These are phyloP conservation scores for Solanum phureja DNA, from an alignment of 257 asterid species.

Conservation along the genomic window DNA sequence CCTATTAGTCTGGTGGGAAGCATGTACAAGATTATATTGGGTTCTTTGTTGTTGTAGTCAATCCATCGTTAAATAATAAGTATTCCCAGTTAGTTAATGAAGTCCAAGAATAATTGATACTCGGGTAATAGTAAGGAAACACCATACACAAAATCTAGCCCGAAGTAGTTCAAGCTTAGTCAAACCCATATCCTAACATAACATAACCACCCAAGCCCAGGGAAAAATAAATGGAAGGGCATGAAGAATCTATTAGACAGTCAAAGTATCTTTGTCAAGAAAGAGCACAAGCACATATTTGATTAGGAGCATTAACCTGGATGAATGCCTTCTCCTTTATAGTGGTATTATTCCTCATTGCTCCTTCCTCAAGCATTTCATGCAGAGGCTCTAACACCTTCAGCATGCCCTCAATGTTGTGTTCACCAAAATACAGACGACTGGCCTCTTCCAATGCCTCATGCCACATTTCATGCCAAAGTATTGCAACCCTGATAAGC, in stretches of 20 bases:
- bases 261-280: background rate
- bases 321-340: constrained; percentile 81
- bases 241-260: background rate
- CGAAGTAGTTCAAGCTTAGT: background rate
- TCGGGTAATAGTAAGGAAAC: background rate
- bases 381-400: constrained; percentile 93
- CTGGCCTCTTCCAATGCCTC: constrained; percentile 99
- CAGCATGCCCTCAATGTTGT: constrained; percentile 93
- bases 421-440: constrained; percentile 96
- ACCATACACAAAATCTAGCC: background rate
- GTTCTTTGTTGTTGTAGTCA: background rate
- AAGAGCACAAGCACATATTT: background rate
- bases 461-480: constrained; percentile 99
- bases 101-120: background rate
- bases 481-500: constrained; percentile 96
- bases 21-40: background rate
- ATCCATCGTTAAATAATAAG: background rate
- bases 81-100: background rate
- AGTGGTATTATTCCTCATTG: constrained; percentile 68
- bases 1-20: background rate
- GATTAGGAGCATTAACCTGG: constrained; percentile 46
- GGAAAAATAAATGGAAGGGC: background rate
- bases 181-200: background rate
- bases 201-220: background rate
- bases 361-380: constrained; percentile 93